Base-by-base conservation (phyloP, 257 asterid species). In the Phtheirospermum japonicum region DNA sequence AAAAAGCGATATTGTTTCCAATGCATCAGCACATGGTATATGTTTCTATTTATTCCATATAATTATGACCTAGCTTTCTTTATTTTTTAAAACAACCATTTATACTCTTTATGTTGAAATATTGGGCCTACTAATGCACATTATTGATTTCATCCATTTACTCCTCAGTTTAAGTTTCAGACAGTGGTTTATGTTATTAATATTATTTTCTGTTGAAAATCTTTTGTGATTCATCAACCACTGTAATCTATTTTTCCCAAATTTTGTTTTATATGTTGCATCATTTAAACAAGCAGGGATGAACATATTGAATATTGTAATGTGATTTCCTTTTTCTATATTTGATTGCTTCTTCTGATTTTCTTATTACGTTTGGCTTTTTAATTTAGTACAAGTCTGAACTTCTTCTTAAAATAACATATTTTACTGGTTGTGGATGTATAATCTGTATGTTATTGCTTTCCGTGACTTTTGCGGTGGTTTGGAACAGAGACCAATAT, bases 1-100 rank as follows among this genome's bases (percentile, higher is more conserved):
- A 63, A 23, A 12, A 75, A 65, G 51, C 87, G 91, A 33, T 84
- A 84, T 57, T 84, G 91, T 57, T 20, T 59, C 45, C 60, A 66
- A 39, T 84, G 90, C 65, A 51, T 84, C 14, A 0, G 59, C 2
- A 62, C 49, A 39, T 84, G 88, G 88, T 81, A 73, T 11, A 63
- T 68, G 4, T 23, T n/a, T 51, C 28, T 70, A 13, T 34, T 13
- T 19, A 16, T 13, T 32, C 5, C 26, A n/a, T 10, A 32, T n/a
- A 43, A 3, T 20, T 62, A 12, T 9, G 30, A 2, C 60, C 50
- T 45, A 12, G 23, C 64, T 32, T 9, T 10, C 28, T 23, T 23
- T 23, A 23, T n/a, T n/a, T n/a, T n/a, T n/a, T n/a, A n/a, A n/a
- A n/a, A n/a, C n/a, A n/a, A 23, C 28, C 28, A 23, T 23, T 3